Evolutionary conservation across 106 monocot genomes (phyloP), one percentile per base, ranked within the genome.

Genomic region (Agapanthus africanus): DNA sequence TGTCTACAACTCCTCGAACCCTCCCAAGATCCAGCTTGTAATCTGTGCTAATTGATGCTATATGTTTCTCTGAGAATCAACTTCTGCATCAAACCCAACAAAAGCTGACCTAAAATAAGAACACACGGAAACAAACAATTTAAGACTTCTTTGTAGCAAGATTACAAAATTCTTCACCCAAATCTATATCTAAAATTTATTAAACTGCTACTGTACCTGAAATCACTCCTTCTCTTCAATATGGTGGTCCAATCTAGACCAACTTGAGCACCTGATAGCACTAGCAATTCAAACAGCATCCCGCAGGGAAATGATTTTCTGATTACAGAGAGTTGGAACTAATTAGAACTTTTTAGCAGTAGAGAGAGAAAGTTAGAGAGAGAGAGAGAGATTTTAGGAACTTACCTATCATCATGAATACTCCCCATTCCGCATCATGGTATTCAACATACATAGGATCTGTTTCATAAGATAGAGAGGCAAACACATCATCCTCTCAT

Each of bases 381-480:
- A n/a, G n/a, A n/a, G n/a, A n/a, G n/a, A n/a, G n/a, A n/a, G 2
- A 21, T 2, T 3, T 32, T 26, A 10, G 46, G 19, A 47, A 14
- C 44, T 75, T 86, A 40, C 86, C 75, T 82, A 67, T 86, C 82
- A 67, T 86, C 86, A 54, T 82, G 86, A 41, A 85, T 71, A 78
- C 84, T 65, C 84, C 84, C 84, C 81, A 81, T 31, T 85, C 84
- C n/a, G 78, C 62, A 36, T 85, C 84, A 72, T 85, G 81, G 78
- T 85, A 85, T 3, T 61, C 73, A 65, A 85, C 60, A 40, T 71
- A 85, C 41, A 81, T 30, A 54, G 84, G 66, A 57, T 74, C 74
- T 74, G 52, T 39, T 42, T 7, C 63, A 37, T 63, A 37, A 54
- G 15, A 38, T 6, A 66, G 25, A 41, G 27, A 35, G 16, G 37